These are phyloP conservation scores for Groenewaldozyma tartarivorans DNA, from an alignment of 805 yeast species.

Conservation along the genomic window DNA sequence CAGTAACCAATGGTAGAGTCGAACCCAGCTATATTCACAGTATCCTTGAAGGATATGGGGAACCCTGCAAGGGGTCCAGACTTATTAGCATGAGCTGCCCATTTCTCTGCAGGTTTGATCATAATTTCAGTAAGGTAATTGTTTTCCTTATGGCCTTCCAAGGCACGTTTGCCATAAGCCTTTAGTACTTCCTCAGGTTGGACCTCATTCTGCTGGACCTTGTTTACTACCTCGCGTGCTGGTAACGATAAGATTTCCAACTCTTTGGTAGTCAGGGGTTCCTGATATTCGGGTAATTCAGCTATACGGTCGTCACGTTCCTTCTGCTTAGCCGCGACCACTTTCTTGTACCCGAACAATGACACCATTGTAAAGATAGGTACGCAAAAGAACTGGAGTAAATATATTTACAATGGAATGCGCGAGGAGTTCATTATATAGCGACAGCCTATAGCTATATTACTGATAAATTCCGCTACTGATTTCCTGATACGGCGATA, in stretches of 20 bases:
- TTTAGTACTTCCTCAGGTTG: slow-evolving; percentile 43
- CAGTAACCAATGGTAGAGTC: slow-evolving; percentile 46
- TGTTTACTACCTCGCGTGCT: slow-evolving; percentile 34
- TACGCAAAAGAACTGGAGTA: no score
- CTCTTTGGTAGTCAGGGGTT: slow-evolving; percentile 28
- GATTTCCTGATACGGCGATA: no score
- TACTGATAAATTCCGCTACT: no score
- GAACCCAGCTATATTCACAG: slow-evolving; percentile 39
- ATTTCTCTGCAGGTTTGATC: slow-evolving; percentile 58
- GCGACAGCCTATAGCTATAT: no score
- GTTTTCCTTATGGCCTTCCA: slow-evolving; percentile 54
- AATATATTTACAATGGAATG: no score
- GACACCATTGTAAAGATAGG: no score
- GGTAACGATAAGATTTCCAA: slow-evolving; percentile 29
- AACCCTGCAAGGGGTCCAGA: slow-evolving; percentile 55
- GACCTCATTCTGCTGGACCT: slow-evolving; percentile 39
- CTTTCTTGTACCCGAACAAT: slow-evolving; percentile 13
- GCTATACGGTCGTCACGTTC: slow-evolving; percentile 29
- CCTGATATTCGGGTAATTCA: slow-evolving; percentile 30
- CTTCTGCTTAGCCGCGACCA: slow-evolving; percentile 22
- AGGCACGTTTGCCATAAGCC: slow-evolving; percentile 59
- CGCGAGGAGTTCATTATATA: no score
- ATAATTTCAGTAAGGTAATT: slow-evolving; percentile 53
- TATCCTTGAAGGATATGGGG: slow-evolving; percentile 56
- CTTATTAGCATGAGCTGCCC: slow-evolving; percentile 43